phyloP scores from a whole-genome alignment of 257 asterid genomes.

The Capsicum baccatum region DNA sequence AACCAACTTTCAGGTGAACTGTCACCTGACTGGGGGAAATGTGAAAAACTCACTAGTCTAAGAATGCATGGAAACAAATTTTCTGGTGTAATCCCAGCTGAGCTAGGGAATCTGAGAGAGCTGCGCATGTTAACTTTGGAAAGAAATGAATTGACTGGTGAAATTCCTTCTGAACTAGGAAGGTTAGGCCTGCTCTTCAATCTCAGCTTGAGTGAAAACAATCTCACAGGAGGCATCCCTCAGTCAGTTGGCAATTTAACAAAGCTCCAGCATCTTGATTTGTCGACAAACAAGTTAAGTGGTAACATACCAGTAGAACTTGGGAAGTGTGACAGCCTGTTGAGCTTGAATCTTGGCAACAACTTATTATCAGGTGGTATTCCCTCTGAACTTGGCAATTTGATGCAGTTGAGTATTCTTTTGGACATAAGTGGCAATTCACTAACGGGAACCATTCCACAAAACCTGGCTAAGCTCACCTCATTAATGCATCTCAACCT shows the following conservation, averaged over 20 bases:
- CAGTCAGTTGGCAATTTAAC: conserved; percentile 48
- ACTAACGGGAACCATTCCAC: conserved; percentile 64
- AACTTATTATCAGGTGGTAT: conserved; percentile 63
- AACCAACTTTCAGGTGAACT: conserved; percentile 67
- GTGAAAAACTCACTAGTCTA: conserved; percentile 52
- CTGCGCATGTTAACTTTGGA: conserved; percentile 56
- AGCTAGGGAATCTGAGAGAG: conserved; percentile 60
- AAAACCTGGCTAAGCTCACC: conserved; percentile 56
- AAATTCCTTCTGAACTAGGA: conserved; percentile 63
- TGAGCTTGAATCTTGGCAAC: conserved; percentile 54
- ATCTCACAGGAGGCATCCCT: conserved; percentile 68
- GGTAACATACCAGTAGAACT: conserved; percentile 61
- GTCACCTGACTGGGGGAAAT: conserved; percentile 63
- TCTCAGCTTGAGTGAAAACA: conserved; percentile 66
- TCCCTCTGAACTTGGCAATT: conserved; percentile 63
- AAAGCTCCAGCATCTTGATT: conserved; percentile 59
- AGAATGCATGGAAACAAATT: conserved; percentile 53
- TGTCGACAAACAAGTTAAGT: conserved; percentile 58
- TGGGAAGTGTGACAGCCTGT: conserved; percentile 48
- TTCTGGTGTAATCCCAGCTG: conserved; percentile 75
- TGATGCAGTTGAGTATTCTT: conserved; percentile 47
- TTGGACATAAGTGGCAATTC: conserved; percentile 73
- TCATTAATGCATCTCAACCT: conserved; percentile 64
- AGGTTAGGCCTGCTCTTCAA: conserved; percentile 41
- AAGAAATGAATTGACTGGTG: conserved; percentile 66